phyloP scores from a whole-genome alignment of 2,329 filamentous ascomycete species.

The Colletotrichum cuscutae region DNA sequence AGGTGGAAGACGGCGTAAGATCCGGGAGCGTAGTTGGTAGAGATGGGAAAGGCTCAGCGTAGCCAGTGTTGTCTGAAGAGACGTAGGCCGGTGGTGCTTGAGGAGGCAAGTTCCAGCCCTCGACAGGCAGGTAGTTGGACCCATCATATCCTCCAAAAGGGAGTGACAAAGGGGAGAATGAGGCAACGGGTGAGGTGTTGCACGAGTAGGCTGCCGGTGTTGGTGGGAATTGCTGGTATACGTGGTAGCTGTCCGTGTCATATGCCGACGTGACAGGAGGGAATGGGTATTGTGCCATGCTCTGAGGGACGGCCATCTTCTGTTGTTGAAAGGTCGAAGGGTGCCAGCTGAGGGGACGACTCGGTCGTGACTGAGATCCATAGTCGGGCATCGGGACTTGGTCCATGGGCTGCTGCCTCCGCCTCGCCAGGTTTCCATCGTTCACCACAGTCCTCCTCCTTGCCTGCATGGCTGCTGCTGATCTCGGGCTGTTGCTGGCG shows the following conservation, averaged over 20 bases:
- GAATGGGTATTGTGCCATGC: slow-evolving; percentile 52
- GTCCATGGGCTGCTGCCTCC: slow-evolving; percentile 59
- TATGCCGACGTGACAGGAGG: slow-evolving; percentile 49
- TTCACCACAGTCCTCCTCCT: slow-evolving; percentile 68
- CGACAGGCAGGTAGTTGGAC: slow-evolving; percentile 51
- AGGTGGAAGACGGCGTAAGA: slow-evolving; percentile 38
- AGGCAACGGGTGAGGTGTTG: slow-evolving; percentile 65
- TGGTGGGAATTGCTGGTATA: slow-evolving; percentile 58
- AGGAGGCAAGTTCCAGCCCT: slow-evolving; percentile 49
- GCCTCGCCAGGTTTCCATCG: slow-evolving; percentile 56
- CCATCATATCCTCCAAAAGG: slow-evolving; percentile 54
- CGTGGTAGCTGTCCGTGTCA: slow-evolving; percentile 53
- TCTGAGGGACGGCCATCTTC: slow-evolving; percentile 41
- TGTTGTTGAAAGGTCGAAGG: slow-evolving; percentile 62
- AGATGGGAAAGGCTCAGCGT: slow-evolving; percentile 46
- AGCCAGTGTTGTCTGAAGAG: slow-evolving; percentile 38
- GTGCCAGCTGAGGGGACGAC: slow-evolving; percentile 81
- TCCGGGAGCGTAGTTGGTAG: slow-evolving; percentile 35
- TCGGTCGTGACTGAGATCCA: slow-evolving; percentile 48
- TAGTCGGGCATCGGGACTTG: slow-evolving; percentile 51
- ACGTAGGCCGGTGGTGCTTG: slow-evolving; percentile 44
- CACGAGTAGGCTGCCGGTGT: slow-evolving; percentile 67
- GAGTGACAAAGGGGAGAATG: slow-evolving; percentile 64
- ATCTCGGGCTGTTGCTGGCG: slow-evolving; percentile 75
- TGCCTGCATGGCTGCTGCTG: slow-evolving; percentile 56